Evolutionary conservation across 2,329 filamentous ascomycete genomes (phyloP).

Genomic region (Aspergillus japonicus): DNA sequence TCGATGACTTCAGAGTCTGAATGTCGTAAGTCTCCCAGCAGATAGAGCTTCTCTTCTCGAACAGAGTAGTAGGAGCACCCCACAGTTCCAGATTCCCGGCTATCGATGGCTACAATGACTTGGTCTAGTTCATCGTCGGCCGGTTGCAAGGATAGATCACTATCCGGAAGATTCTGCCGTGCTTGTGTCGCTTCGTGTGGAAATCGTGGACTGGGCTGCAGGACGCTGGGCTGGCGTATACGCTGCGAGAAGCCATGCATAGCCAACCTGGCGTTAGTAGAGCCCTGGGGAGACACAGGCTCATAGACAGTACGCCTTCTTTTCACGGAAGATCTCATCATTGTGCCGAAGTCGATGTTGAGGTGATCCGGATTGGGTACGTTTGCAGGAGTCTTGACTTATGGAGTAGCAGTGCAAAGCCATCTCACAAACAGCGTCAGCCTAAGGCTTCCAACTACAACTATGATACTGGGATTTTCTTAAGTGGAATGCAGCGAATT

Average conservation of each 20-base stretch:
- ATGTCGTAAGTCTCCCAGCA: constrained; percentile 73
- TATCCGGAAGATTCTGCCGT: constrained; percentile 9
- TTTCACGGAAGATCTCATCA: constrained; percentile 11
- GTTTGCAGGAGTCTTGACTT: not conserved
- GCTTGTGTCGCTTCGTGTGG: constrained; percentile 9
- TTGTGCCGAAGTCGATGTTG: not conserved
- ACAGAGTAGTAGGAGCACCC: constrained; percentile 84
- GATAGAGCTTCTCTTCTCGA: constrained; percentile 65
- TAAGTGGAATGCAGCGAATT: not conserved
- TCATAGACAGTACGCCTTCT: constrained; percentile 11
- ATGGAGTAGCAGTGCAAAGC: not conserved
- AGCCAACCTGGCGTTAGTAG: not conserved
- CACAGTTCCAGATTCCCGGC: constrained; percentile 67
- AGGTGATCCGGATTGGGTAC: not conserved
- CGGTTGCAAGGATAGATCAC: constrained; percentile 33
- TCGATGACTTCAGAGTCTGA: constrained; percentile 70
- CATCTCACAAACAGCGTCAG: not conserved
- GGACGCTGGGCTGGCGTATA: not conserved
- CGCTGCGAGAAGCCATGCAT: not conserved
- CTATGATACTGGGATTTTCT: not conserved
- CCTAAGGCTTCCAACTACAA: not conserved
- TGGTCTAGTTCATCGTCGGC: constrained; percentile 60
- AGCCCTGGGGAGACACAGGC: not conserved
- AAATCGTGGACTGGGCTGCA: constrained; percentile 6
- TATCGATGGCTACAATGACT: constrained; percentile 75